Percentiles rank a stretch among this genome's conserved stretches.
Conservation (phyloP, 73 alveolate species). For the Effrenium voratum region DNA sequence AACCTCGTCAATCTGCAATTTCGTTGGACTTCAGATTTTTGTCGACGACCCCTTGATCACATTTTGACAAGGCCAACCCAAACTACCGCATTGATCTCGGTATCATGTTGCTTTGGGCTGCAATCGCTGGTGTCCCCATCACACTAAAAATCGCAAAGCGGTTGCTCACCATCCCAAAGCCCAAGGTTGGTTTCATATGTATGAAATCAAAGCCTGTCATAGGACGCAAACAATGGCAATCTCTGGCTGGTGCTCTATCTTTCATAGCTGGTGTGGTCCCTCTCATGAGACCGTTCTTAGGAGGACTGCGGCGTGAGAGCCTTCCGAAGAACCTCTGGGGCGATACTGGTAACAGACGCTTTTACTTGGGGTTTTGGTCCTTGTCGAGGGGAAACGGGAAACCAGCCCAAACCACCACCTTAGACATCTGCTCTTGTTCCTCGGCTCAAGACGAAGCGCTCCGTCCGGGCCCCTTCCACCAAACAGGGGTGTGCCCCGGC, state of each 20-base stretch:
- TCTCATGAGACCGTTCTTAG: neutral
- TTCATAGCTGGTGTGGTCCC: neutral
- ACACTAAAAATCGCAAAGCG: neutral
- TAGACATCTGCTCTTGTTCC: neutral
- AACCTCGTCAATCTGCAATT: neutral
- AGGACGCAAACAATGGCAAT: neutral
- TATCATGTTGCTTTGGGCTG: neutral
- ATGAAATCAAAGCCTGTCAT: neutral
- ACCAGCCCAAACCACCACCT: too few relatives aligned
- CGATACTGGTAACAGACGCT: too few relatives aligned
- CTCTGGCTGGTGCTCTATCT: neutral
- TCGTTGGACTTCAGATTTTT: neutral
- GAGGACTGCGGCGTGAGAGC: neutral
- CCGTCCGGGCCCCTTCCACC: neutral
- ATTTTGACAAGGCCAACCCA: neutral
- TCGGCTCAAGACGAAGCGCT: neutral
- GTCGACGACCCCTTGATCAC: neutral
- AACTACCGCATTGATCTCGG: neutral
- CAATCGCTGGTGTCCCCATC: neutral
- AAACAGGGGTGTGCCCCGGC: too few relatives aligned
- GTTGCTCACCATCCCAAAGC: neutral
- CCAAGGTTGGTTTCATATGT: neutral
- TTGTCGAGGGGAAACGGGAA: too few relatives aligned
- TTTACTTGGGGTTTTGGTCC: too few relatives aligned
- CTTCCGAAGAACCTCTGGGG: neutral